These are phyloP conservation scores for Vinca minor DNA, from an alignment of 257 asterid species.

Conservation along the genomic window DNA sequence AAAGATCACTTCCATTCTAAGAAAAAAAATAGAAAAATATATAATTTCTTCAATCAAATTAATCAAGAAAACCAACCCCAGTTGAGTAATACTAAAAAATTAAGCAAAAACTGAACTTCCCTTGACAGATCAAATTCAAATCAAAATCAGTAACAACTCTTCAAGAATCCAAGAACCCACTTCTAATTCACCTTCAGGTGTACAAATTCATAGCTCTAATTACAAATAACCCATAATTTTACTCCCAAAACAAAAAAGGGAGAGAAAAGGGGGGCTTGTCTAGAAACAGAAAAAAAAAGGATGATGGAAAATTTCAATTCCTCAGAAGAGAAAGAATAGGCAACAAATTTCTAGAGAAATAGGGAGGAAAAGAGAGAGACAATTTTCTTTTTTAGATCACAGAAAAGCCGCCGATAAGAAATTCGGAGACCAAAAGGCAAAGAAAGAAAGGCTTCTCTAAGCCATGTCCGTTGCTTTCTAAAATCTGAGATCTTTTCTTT, in stretches of 20 bases:
- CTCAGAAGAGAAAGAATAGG: conserved; percentile 17
- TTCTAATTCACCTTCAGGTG: neutral
- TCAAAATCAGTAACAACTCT: neutral
- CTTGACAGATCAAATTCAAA: conserved; percentile 8
- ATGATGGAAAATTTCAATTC: conserved; percentile 9
- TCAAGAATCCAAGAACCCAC: conserved; percentile 1
- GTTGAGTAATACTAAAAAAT: neutral
- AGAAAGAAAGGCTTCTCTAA: neutral
- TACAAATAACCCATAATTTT: conserved; percentile 3
- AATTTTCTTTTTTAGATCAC: conserved; percentile 46
- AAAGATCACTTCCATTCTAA: neutral
- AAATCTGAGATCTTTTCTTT: conserved; percentile 10
- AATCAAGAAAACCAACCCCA: conserved; percentile 1
- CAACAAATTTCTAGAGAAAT: conserved; percentile 20
- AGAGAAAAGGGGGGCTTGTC: neutral
- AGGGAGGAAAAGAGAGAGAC: conserved; percentile 16
- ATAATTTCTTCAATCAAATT: neutral
- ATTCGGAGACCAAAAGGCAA: neutral
- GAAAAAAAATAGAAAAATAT: neutral
- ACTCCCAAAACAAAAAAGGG: conserved; percentile 10
- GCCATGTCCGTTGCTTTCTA: conserved; percentile 13
- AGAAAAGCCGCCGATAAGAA: conserved; percentile 20
- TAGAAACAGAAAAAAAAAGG: neutral
- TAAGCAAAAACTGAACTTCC: conserved; percentile 3
- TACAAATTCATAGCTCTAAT: neutral